phyloP scores from a whole-genome alignment of 176 grass and related monocot genomes.

The Ensete glaucum region DNA sequence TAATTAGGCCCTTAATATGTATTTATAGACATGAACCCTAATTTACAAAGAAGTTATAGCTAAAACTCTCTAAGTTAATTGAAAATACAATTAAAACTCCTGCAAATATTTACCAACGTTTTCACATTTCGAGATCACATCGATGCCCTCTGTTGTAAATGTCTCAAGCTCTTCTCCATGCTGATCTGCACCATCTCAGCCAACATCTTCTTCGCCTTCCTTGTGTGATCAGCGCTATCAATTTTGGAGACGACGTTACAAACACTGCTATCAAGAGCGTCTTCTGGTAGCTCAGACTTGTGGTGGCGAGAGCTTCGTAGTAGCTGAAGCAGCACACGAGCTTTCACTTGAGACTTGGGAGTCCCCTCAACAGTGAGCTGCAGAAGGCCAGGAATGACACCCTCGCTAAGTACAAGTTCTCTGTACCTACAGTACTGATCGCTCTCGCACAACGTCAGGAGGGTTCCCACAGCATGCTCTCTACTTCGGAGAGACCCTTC shows the following conservation, averaged over 20 bases:
- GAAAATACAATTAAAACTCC: background rate
- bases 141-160: constrained; percentile 79
- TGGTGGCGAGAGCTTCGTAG: constrained; percentile 52
- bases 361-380: constrained; percentile 75
- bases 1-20: too few relatives aligned
- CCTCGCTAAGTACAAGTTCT: constrained; percentile 64
- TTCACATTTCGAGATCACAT: constrained; percentile 11
- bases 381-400: constrained; percentile 73
- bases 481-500: constrained; percentile 69
- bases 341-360: constrained; percentile 59
- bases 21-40: too few relatives aligned
- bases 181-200: constrained; percentile 94
- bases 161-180: constrained; percentile 92
- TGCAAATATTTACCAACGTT: too few relatives aligned
- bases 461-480: constrained; percentile 64
- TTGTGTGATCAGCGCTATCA: constrained; percentile 54
- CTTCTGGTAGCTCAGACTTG: constrained; percentile 35
- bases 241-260: constrained; percentile 72
- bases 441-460: constrained; percentile 63
- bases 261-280: constrained; percentile 68
- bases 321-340: constrained; percentile 56
- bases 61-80: background rate
- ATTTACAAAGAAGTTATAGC: too few relatives aligned
- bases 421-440: constrained; percentile 49
- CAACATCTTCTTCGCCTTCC: constrained; percentile 84